Conservation (phyloP, 2,329 filamentous ascomycete species). For the Aspergillus clavatus region DNA sequence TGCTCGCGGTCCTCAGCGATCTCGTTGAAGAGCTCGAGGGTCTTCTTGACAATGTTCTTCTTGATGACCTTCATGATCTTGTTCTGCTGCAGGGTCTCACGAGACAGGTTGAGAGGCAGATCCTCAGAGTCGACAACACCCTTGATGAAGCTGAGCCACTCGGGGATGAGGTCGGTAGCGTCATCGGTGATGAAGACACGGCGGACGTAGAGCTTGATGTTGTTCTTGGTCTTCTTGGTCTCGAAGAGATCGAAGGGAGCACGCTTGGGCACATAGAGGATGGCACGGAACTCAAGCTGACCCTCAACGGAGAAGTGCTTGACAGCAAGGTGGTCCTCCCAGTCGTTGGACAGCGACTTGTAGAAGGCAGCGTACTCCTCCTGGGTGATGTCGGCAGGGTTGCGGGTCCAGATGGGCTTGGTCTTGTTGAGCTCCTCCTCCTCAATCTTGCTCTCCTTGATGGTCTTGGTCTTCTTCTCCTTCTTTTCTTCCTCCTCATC, state of each 20-base stretch:
- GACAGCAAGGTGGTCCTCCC: constrained; percentile 98
- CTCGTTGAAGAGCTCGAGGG: constrained; percentile 97
- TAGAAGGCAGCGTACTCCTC: constrained; percentile 99
- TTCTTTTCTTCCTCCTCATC: constrained; percentile 79
- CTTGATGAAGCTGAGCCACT: constrained; percentile 99
- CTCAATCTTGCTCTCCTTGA: constrained; percentile 98
- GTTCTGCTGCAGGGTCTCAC: constrained; percentile 99
- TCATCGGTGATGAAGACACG: constrained; percentile 99
- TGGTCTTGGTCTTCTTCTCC: constrained; percentile 97
- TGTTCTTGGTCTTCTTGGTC: constrained; percentile 99
- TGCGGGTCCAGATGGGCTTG: constrained; percentile 99
- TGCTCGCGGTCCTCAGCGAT: constrained; percentile 99
- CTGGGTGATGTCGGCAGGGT: constrained; percentile 87
- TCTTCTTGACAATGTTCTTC: constrained; percentile 99
- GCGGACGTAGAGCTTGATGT: constrained; percentile 99
- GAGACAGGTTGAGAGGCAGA: constrained; percentile 97
- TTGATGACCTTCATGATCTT: constrained; percentile 99
- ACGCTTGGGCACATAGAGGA: constrained; percentile 99
- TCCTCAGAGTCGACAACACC: constrained; percentile 99
- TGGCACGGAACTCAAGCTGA: constrained; percentile 99
- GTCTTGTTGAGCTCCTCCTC: constrained; percentile 99
- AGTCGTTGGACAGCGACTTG: constrained; percentile 99
- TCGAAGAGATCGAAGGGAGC: constrained; percentile 99
- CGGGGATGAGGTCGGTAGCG: constrained; percentile 96
- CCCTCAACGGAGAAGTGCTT: constrained; percentile 99